Evolutionary conservation across 2,329 filamentous ascomycete species (phyloP).

Genomic region (Colletotrichum melonis): DNA sequence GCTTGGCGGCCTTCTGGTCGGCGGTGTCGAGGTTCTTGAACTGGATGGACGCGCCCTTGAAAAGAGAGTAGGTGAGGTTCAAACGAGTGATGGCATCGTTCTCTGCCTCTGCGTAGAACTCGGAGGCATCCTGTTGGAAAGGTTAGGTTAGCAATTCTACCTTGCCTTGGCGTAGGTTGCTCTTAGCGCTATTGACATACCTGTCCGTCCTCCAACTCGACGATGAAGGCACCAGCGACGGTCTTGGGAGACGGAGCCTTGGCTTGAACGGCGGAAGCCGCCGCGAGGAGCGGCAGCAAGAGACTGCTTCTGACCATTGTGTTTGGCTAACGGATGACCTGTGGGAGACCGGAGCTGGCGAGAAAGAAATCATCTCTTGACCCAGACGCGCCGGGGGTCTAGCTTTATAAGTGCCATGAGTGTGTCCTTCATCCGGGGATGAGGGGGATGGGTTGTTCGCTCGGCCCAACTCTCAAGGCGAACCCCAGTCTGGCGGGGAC

Average conservation of each 20-base stretch:
- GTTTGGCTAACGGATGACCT: conserved; percentile 36
- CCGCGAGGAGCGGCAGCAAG: conserved; percentile 50
- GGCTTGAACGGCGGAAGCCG: conserved; percentile 44
- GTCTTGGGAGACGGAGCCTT: conserved; percentile 41
- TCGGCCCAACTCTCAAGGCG: not conserved
- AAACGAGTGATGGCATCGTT: conserved; percentile 57
- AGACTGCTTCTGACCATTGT: conserved; percentile 50
- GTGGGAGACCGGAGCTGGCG: conserved; percentile 27
- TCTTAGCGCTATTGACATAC: conserved; percentile 45
- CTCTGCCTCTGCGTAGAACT: conserved; percentile 51
- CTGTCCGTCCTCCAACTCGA: conserved; percentile 63
- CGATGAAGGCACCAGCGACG: conserved; percentile 62
- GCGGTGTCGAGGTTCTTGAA: conserved; percentile 59
- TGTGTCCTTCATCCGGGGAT: not conserved
- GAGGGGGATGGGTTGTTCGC: not conserved
- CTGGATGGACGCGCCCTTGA: conserved; percentile 66
- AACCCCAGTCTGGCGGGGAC: not conserved
- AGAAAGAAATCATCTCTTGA: not conserved
- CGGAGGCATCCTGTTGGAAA: conserved; percentile 52
- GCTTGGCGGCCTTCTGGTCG: conserved; percentile 52
- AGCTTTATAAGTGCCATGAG: conserved; percentile 23
- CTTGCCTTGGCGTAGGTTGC: not conserved
- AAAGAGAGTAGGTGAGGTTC: conserved; percentile 62
- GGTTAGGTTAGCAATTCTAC: not conserved
- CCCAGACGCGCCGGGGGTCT: not conserved